Percentiles rank a stretch among this genome's conserved stretches.
Evolutionary conservation across 208 protist genomes (phyloP).

Genomic region (Lotmaria passim): DNA sequence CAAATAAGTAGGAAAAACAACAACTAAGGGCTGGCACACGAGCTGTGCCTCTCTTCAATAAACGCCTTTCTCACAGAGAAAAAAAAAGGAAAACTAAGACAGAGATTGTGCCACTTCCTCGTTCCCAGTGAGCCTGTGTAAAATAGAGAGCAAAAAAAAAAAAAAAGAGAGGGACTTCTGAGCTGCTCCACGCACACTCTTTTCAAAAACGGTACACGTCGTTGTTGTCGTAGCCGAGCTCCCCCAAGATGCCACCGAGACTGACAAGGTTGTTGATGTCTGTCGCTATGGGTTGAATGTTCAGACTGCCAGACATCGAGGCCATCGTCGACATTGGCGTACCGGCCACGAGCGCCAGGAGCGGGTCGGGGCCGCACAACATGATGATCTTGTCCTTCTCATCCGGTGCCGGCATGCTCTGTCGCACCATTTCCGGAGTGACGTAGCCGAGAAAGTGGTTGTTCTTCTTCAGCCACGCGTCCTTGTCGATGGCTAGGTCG

Average conservation of each 20-base stretch:
- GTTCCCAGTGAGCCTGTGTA: background rate
- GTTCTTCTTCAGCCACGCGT: conserved; percentile 65
- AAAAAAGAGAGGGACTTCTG: background rate
- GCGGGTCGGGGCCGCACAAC: conserved; percentile 86
- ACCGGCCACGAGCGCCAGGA: conserved; percentile 86
- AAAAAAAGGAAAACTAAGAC: no score
- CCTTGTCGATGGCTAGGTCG: conserved; percentile 77
- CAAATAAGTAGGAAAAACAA: background rate
- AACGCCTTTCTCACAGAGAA: background rate
- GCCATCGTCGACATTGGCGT: conserved; percentile 76
- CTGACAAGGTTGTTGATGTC: conserved; percentile 87
- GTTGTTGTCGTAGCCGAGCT: conserved; percentile 85
- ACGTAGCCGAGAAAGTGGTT: conserved; percentile 82
- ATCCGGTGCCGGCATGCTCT: conserved; percentile 77
- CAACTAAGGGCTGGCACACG: no score
- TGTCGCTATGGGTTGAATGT: conserved; percentile 82
- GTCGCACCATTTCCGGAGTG: conserved; percentile 74
- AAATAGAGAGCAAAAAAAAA: background rate
- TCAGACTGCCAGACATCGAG: conserved; percentile 76
- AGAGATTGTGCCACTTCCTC: no score
- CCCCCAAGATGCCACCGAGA: conserved; percentile 75
- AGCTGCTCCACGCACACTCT: no score
- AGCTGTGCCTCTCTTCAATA: no score
- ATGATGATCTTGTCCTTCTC: conserved; percentile 89
- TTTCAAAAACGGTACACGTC: conserved; percentile 89